Evolutionary conservation across 1,139 yeast species (phyloP).

Genomic region (Zhuliangozyma blackwelliae): DNA sequence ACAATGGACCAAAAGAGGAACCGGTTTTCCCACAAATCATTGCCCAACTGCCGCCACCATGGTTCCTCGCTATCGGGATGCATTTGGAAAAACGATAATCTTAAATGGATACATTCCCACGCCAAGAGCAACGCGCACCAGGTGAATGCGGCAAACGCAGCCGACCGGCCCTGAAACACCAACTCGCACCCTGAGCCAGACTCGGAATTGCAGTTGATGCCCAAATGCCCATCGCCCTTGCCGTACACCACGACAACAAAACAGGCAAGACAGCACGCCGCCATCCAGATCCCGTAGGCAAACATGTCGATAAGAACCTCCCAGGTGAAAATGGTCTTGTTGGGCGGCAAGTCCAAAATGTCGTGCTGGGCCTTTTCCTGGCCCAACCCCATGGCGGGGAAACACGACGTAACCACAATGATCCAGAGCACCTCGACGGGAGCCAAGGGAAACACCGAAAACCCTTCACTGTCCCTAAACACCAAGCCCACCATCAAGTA

Average conservation of each 20-base stretch:
- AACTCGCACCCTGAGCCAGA: constrained; percentile 39
- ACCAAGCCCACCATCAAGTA: constrained; percentile 70
- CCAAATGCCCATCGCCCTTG: constrained; percentile 65
- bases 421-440: constrained; percentile 83
- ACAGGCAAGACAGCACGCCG: constrained; percentile 63
- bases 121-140: constrained; percentile 87
- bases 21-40: constrained; percentile 71
- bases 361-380: constrained; percentile 66
- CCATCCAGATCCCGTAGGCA: constrained; percentile 72
- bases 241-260: constrained; percentile 66
- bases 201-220: constrained; percentile 53
- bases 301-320: constrained; percentile 72
- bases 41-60: constrained; percentile 52
- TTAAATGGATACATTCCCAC: constrained; percentile 84
- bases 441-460: constrained; percentile 71
- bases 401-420: constrained; percentile 72
- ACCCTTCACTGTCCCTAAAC: constrained; percentile 54
- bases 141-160: constrained; percentile 81
- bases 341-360: constrained; percentile 64
- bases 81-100: constrained; percentile 72
- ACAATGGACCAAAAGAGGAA: constrained; percentile 82
- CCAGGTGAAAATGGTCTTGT: constrained; percentile 60
- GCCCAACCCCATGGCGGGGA: constrained; percentile 88
- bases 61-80: constrained; percentile 62
- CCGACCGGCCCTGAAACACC: constrained; percentile 78